A percentile compares a stretch with the other conserved stretches of the same genome.
Evolutionary conservation across 345 rosid species (phyloP).

Genomic region (Linum trigynum): DNA sequence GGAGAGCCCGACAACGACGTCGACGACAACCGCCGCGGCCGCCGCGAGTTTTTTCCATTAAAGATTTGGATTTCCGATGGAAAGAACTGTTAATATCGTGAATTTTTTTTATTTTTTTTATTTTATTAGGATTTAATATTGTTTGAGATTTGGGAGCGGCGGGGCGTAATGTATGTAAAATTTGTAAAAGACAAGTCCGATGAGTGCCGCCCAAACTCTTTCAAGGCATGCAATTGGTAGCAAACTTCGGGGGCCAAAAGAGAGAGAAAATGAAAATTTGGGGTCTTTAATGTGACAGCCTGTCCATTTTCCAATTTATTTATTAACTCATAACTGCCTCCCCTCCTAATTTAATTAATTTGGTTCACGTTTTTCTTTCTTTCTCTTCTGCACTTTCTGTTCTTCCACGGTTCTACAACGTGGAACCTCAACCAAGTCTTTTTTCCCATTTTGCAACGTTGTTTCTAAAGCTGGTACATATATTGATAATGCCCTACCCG

Average conservation of each 20-base stretch:
- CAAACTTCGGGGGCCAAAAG: not conserved
- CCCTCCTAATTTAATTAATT: not conserved
- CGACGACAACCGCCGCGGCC: not conserved
- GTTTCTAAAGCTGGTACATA: too few species aligned
- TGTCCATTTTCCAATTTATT: not conserved
- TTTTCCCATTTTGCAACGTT: too few species aligned
- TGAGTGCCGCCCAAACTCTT: not conserved
- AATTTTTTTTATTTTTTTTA: too few species aligned
- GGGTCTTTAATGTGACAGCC: not conserved
- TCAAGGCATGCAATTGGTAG: too few species aligned
- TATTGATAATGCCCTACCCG: too few species aligned
- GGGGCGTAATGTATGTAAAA: not conserved
- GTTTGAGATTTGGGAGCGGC: not conserved
- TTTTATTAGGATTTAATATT: not conserved
- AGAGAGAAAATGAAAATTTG: not conserved
- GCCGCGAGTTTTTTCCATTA: not conserved
- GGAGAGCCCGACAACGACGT: slow-evolving; percentile 2
- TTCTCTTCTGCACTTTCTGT: too few species aligned
- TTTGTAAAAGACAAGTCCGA: not conserved
- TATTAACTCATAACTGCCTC: not conserved
- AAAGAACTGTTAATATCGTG: not conserved
- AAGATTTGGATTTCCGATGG: not conserved
- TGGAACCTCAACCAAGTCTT: too few species aligned
- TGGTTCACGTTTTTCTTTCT: not conserved
- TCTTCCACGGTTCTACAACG: too few species aligned